Evolutionary conservation across 1,284 basidiomycete species (phyloP).

Genomic region (Erythrobasidium hasegawianum): DNA sequence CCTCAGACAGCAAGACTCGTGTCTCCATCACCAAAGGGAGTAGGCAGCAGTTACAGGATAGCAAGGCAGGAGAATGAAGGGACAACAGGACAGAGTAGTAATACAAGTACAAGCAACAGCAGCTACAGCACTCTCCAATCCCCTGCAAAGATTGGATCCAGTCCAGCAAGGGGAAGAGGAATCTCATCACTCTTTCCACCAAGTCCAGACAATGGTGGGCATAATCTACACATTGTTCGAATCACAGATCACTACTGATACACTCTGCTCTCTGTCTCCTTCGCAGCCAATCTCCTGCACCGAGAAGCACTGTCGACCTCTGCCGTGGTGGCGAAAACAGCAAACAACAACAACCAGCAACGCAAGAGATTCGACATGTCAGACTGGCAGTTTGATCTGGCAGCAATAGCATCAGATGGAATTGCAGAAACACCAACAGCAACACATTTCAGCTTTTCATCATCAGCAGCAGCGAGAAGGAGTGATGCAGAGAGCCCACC

Average conservation of each 20-base stretch:
- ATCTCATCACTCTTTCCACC: slow-evolving; percentile 24
- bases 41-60: not conserved
- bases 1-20: no score
- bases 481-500: not conserved
- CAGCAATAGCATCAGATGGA: slow-evolving; percentile 35
- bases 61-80: not conserved
- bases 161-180: slow-evolving; percentile 16
- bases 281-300: not conserved
- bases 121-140: slow-evolving; percentile 15
- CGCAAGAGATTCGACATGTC: slow-evolving; percentile 42
- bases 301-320: no score
- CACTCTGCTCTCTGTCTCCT: not conserved
- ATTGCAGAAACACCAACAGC: slow-evolving; percentile 4
- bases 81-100: not conserved
- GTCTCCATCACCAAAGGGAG: no score
- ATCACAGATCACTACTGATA: not conserved
- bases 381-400: slow-evolving; percentile 44
- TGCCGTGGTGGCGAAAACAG: no score
- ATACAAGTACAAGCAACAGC: not conserved
- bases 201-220: slow-evolving; percentile 16
- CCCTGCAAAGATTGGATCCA: slow-evolving; percentile 27
- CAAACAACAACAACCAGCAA: slow-evolving; percentile 3
- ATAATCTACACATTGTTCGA: not conserved
- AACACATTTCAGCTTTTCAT: not conserved
- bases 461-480: not conserved